Evolutionary conservation across 352 stramenopile species (phyloP).

Genomic region (Phytophthora agathidicida): DNA sequence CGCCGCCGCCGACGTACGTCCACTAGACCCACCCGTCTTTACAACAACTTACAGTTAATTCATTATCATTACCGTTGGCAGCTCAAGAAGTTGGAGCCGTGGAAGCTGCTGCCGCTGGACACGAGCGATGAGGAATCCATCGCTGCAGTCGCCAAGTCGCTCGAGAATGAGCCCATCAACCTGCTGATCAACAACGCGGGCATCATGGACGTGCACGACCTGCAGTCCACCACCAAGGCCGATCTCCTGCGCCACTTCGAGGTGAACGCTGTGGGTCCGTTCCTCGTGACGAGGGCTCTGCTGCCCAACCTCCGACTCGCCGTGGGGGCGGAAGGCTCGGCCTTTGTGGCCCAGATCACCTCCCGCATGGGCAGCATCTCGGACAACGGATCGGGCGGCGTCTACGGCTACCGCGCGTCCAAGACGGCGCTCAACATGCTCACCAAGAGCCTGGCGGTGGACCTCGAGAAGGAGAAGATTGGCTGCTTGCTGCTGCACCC

Average conservation of each 20-base stretch:
- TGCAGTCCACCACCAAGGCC: constrained; percentile 50
- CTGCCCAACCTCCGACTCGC: constrained; percentile 53
- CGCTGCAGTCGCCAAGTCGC: constrained; percentile 27
- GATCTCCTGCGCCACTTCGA: constrained; percentile 65
- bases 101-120: constrained; percentile 41
- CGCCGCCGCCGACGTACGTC: constrained; percentile 20
- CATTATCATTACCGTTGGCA: constrained; percentile 2
- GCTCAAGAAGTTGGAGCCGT: constrained; percentile 31
- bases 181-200: constrained; percentile 73
- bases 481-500: constrained; percentile 61
- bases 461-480: constrained; percentile 59
- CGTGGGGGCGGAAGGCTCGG: constrained; percentile 27
- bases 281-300: constrained; percentile 63
- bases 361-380: constrained; percentile 51
- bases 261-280: constrained; percentile 65
- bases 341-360: constrained; percentile 56
- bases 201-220: constrained; percentile 39
- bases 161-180: constrained; percentile 55
- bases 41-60: not conserved
- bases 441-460: constrained; percentile 53
- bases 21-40: not conserved
- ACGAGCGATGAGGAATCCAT: constrained; percentile 51
- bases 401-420: constrained; percentile 79
- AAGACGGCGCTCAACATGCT: constrained; percentile 86
- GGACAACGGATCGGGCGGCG: constrained; percentile 32